These are phyloP conservation scores for Cucumis cinereus DNA, from an alignment of 306 rosid genomes.

Conservation along the genomic window DNA sequence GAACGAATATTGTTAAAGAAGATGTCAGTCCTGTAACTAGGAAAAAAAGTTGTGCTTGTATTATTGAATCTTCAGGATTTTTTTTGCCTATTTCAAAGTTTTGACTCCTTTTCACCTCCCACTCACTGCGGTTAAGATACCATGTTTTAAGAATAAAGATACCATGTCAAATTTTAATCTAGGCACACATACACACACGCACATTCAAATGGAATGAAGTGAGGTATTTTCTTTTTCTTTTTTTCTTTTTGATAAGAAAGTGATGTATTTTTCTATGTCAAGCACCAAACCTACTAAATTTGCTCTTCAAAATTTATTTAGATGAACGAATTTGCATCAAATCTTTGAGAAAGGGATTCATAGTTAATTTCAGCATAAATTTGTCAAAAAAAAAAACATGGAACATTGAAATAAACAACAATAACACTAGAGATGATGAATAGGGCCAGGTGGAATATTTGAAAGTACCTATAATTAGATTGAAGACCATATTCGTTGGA, in stretches of 20 bases:
- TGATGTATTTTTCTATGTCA: background rate
- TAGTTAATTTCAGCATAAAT: background rate
- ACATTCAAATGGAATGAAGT: background rate
- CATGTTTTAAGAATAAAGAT: background rate
- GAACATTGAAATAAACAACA: too few relatives aligned
- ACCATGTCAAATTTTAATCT: background rate
- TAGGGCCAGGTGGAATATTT: background rate
- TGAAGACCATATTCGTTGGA: constrained; percentile 62
- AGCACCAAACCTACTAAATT: background rate
- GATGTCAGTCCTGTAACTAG: background rate
- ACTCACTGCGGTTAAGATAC: background rate
- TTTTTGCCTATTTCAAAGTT: background rate
- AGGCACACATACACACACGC: background rate
- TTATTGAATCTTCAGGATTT: background rate
- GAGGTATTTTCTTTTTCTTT: background rate
- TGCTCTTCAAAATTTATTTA: background rate
- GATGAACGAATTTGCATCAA: background rate
- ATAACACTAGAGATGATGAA: background rate
- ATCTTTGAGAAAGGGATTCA: background rate
- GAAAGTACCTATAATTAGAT: constrained; percentile 57
- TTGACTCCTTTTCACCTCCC: background rate
- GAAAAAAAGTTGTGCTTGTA: background rate
- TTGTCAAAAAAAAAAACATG: background rate
- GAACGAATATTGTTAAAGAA: background rate
- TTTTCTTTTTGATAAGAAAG: background rate